Percentiles rank a stretch among this genome's conserved stretches.
Evolutionary conservation across 2,329 filamentous ascomycete species (phyloP).

Genomic region (Cordyceps cicadae): DNA sequence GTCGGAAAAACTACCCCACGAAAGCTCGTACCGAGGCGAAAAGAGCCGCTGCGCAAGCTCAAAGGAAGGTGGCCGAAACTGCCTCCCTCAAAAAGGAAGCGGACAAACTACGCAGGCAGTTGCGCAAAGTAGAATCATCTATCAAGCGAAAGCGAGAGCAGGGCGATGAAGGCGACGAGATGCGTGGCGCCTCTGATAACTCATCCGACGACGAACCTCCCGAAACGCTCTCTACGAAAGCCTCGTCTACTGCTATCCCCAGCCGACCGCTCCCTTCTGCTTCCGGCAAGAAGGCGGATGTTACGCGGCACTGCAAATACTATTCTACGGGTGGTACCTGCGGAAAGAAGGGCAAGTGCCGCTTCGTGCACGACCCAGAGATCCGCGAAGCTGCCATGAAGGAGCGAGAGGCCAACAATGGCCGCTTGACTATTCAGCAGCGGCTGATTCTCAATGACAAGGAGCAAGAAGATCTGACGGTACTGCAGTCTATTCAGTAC

Average conservation of each 20-base stretch:
- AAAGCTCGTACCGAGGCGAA: slow-evolving; percentile 59
- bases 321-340: slow-evolving; percentile 60
- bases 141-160: slow-evolving; percentile 61
- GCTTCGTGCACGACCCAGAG: slow-evolving; percentile 59
- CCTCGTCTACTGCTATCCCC: slow-evolving; percentile 21
- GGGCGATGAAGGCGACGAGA: slow-evolving; percentile 59
- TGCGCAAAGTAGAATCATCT: slow-evolving; percentile 63
- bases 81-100: slow-evolving; percentile 51
- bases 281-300: slow-evolving; percentile 49
- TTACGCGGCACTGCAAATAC: slow-evolving; percentile 62
- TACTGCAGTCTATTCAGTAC: slow-evolving; percentile 58
- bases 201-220: slow-evolving; percentile 52
- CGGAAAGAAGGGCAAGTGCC: slow-evolving; percentile 68
- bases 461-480: slow-evolving; percentile 57
- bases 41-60: slow-evolving; percentile 39
- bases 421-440: slow-evolving; percentile 57
- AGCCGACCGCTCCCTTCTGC: slow-evolving; percentile 31
- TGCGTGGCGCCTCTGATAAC: slow-evolving; percentile 45
- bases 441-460: slow-evolving; percentile 59
- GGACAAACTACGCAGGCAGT: slow-evolving; percentile 53
- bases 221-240: slow-evolving; percentile 41
- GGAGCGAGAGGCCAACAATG: slow-evolving; percentile 57
- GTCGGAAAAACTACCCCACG: slow-evolving; percentile 74
- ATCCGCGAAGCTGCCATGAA: slow-evolving; percentile 55
- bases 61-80: slow-evolving; percentile 51